Evolutionary conservation across 768 basidiomycete genomes (phyloP).

Genomic region (Crassisporium funariophilum): DNA sequence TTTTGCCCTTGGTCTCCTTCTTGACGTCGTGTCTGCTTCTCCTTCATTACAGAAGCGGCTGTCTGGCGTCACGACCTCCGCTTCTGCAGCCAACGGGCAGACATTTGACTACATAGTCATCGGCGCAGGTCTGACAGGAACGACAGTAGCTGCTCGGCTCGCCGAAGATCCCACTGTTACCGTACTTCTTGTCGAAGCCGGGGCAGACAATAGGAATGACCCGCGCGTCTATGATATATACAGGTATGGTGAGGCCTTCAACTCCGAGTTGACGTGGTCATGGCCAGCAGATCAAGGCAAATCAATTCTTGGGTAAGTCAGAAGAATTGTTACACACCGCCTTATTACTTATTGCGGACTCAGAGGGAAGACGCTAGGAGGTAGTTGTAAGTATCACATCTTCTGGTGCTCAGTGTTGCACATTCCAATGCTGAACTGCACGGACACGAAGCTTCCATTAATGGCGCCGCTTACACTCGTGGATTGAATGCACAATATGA

Average conservation of each 20-base stretch:
- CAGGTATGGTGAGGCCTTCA: slow-evolving; percentile 43
- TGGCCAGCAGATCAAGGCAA: slow-evolving; percentile 47
- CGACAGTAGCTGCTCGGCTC: slow-evolving; percentile 50
- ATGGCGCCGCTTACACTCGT: slow-evolving; percentile 48
- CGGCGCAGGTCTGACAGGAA: slow-evolving; percentile 50
- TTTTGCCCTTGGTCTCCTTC: slow-evolving; percentile 12
- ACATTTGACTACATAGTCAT: slow-evolving; percentile 48
- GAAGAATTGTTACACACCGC: neutral
- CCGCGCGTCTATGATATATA: slow-evolving; percentile 49
- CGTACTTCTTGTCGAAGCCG: slow-evolving; percentile 55
- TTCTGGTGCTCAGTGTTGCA: neutral
- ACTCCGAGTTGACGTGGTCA: slow-evolving; percentile 45
- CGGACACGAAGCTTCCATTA: slow-evolving; percentile 41
- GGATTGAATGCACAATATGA: slow-evolving; percentile 48
- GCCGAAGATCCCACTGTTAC: slow-evolving; percentile 44
- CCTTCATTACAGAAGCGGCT: slow-evolving; percentile 28
- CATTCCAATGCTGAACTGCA: slow-evolving; percentile 1
- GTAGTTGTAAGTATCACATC: slow-evolving; percentile 32
- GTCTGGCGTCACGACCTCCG: slow-evolving; percentile 35
- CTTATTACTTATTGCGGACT: slow-evolving; percentile 1
- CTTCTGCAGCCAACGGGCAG: slow-evolving; percentile 34
- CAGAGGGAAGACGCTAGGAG: slow-evolving; percentile 51
- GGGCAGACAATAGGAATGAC: slow-evolving; percentile 47
- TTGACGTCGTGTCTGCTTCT: slow-evolving; percentile 13
- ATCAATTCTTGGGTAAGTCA: slow-evolving; percentile 39